Evolutionary conservation across 192 early-diverging fungal genomes (phyloP).

Genomic region (Geosiphon pyriformis): DNA sequence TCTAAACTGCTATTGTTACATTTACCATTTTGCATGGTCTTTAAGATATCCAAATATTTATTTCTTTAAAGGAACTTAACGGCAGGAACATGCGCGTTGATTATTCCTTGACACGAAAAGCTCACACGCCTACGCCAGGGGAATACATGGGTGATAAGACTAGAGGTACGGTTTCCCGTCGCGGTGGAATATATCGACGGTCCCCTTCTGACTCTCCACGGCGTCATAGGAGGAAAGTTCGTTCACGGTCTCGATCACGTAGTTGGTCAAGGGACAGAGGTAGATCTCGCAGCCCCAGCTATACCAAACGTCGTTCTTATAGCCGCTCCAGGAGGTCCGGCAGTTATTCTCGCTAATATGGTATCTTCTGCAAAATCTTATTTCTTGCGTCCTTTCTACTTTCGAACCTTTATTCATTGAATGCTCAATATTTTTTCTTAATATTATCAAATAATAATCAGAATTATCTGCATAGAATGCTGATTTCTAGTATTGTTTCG

Average conservation of each 20-base stretch:
- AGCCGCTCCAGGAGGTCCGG: slow-evolving; percentile 14
- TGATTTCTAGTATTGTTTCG: background rate
- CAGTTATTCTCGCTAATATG: slow-evolving; percentile 8
- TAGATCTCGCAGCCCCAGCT: slow-evolving; percentile 13
- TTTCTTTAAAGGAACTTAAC: slow-evolving; percentile 44
- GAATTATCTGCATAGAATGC: background rate
- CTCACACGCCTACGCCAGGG: slow-evolving; percentile 68
- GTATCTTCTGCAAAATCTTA: background rate
- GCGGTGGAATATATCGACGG: slow-evolving; percentile 25
- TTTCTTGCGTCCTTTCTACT: background rate
- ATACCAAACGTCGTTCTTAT: slow-evolving; percentile 2
- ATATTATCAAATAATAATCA: background rate
- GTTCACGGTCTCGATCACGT: slow-evolving; percentile 13
- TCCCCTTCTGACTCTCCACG: slow-evolving; percentile 35
- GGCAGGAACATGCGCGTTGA: slow-evolving; percentile 55
- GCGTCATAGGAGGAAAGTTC: slow-evolving; percentile 23
- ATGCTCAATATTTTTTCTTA: too few species aligned
- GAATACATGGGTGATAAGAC: slow-evolving; percentile 60
- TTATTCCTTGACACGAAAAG: slow-evolving; percentile 53
- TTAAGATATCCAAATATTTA: slow-evolving; percentile 4
- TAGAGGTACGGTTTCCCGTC: slow-evolving; percentile 15
- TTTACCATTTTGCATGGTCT: background rate
- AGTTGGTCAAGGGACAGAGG: slow-evolving; percentile 22
- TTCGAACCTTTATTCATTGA: background rate
- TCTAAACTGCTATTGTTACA: too few species aligned